phyloP scores from a whole-genome alignment of 106 monocot genomes.

The Apostasia ramifera region DNA sequence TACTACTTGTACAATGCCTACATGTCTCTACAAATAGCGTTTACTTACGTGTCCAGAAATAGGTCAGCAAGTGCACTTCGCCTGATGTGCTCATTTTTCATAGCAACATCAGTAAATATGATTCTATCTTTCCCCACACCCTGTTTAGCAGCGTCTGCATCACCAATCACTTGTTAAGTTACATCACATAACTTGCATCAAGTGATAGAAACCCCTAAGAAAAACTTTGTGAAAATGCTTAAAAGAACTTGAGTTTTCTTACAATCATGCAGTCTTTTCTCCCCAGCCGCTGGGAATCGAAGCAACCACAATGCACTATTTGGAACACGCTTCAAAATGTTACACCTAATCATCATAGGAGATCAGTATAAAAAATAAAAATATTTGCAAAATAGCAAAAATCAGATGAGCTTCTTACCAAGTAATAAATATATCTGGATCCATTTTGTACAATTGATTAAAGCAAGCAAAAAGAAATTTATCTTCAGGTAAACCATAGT shows the following conservation, averaged over 20 bases:
- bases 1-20: too few species aligned
- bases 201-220: too few species aligned
- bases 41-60: constrained; percentile 80
- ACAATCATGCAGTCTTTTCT: constrained; percentile 78
- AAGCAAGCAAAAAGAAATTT: constrained; percentile 98
- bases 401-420: constrained; percentile 39
- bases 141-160: constrained; percentile 70
- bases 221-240: too few species aligned
- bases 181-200: neutral
- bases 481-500: constrained; percentile 95
- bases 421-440: constrained; percentile 92
- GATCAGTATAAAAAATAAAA: neutral
- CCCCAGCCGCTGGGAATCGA: constrained; percentile 91
- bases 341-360: constrained; percentile 57
- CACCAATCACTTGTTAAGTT: neutral
- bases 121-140: constrained; percentile 85
- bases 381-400: neutral
- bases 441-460: constrained; percentile 98
- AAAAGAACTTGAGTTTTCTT: constrained; percentile 8
- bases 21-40: too few species aligned
- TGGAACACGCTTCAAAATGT: constrained; percentile 88
- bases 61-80: constrained; percentile 90
- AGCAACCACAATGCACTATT: constrained; percentile 92
- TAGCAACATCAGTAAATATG: constrained; percentile 92
- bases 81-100: constrained; percentile 90